phyloP scores from a whole-genome alignment of 805 yeast species.

The Candida palmyrensis region DNA sequence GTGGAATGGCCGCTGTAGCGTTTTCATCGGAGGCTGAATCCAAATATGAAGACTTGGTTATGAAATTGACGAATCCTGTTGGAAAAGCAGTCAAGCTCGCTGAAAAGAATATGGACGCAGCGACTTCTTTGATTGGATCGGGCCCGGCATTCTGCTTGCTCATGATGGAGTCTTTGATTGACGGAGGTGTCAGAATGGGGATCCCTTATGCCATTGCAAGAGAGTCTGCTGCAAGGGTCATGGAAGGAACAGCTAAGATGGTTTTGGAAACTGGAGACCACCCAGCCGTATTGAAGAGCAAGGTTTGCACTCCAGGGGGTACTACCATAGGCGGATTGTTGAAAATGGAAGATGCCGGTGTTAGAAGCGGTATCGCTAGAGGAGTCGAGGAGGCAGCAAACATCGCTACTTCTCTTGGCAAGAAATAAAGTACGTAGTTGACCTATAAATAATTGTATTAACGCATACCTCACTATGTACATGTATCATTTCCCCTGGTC shows the following conservation, averaged over 20 bases:
- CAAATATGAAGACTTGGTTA: constrained; percentile 41
- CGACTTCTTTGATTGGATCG: constrained; percentile 91
- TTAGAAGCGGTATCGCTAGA: constrained; percentile 80
- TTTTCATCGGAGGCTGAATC: constrained; percentile 49
- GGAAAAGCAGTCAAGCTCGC: constrained; percentile 67
- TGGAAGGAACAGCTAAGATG: constrained; percentile 94
- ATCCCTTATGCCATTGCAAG: constrained; percentile 79
- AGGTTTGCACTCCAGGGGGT: constrained; percentile 96
- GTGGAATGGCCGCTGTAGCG: constrained; percentile 92
- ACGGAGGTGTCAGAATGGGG: constrained; percentile 94
- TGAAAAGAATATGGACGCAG: constrained; percentile 94
- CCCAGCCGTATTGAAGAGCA: constrained; percentile 82
- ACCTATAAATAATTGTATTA: too few species aligned
- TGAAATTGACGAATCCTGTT: constrained; percentile 54
- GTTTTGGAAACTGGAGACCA: constrained; percentile 75
- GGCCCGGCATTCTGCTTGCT: constrained; percentile 93
- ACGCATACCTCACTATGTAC: not conserved
- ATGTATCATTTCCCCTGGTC: constrained; percentile 1
- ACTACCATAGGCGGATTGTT: constrained; percentile 94
- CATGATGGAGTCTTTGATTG: constrained; percentile 87
- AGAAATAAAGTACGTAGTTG: constrained; percentile 17
- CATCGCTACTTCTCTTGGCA: constrained; percentile 54
- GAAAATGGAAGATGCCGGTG: constrained; percentile 87
- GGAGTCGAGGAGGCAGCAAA: constrained; percentile 92
- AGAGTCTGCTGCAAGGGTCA: constrained; percentile 86